Evolutionary conservation across 2,329 filamentous ascomycete species (phyloP).

Genomic region (Metarhizium brunneum): DNA sequence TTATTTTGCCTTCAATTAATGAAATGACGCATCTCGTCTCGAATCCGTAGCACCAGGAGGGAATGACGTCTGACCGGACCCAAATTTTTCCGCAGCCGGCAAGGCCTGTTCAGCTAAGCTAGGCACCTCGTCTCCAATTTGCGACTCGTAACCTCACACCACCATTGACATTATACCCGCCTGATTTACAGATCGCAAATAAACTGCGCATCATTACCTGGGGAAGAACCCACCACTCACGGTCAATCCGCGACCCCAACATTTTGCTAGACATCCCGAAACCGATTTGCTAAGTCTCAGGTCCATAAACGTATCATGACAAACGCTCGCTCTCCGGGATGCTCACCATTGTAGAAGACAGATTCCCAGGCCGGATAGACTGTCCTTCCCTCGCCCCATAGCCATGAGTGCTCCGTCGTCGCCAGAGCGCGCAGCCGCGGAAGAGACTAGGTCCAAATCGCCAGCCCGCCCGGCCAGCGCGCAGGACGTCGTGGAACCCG

Average conservation of each 20-base stretch:
- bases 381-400: background rate
- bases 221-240: background rate
- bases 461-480: constrained; percentile 7
- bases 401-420: constrained; percentile 6
- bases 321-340: constrained; percentile 21
- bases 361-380: constrained; percentile 9
- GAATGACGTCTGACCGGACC: background rate
- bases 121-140: no score
- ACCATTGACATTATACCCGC: background rate
- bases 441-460: constrained; percentile 9
- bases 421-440: constrained; percentile 8
- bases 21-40: background rate
- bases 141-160: background rate
- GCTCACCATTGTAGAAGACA: constrained; percentile 29
- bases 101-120: no score
- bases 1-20: background rate
- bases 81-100: background rate
- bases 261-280: background rate
- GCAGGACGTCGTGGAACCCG: constrained; percentile 9
- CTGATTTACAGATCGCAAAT: no score
- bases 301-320: constrained; percentile 30
- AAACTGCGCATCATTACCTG: background rate
- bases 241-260: background rate
- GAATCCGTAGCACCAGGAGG: background rate
- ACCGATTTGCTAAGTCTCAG: constrained; percentile 20